Base-by-base conservation (phyloP, 148 eudicot species). In the Rhododendron ovatum region DNA sequence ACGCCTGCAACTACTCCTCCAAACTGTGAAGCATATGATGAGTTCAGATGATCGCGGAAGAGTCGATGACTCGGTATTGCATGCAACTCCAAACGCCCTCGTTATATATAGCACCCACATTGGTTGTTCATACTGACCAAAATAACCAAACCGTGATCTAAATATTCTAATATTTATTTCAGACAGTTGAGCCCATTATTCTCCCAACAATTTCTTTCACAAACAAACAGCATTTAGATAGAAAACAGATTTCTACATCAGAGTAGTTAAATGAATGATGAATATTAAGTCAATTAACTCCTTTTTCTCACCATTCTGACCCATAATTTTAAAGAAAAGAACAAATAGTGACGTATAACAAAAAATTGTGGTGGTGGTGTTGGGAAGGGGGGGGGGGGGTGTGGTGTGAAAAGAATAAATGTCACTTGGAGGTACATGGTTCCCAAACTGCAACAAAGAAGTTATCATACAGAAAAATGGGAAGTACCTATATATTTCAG, bases 401-500 rank as follows among this genome's bases (percentile, higher is more conserved):
- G n/a, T n/a, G n/a, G n/a, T n/a, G n/a, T 3, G 73, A 11, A 28
- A 28, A 67, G 4, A 3, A 63, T 9, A 67, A 67, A 45, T 69
- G 43, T 3, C 67, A n/a, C 24, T 83, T n/a, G 39, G 47, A 69
- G 24, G 78, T 76, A 83, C 18, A 43, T 69, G 30, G 24, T 45
- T 69, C 78, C 61, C 35, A 55, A 17, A 47, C n/a, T 83, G 39
- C 78, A 45, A 75, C 76, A 65, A 75, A 78, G 48, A 83, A 86
- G 30, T 53, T 30, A 45, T 4, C 37, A 67, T 8, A 35, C 4
- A 78, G n/a, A 79, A 50, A 47, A 10, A 80, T n/a, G 84, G 33
- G 35, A 35, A 76, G 55, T 90, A 92, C 92, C 94, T 69, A 92
- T 92, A 65, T 92, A 92, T 88, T 92, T 92, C 82, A 91, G 80